Evolutionary conservation across 169 alveolate species (phyloP).

Genomic region (Eimeria sp.): DNA sequence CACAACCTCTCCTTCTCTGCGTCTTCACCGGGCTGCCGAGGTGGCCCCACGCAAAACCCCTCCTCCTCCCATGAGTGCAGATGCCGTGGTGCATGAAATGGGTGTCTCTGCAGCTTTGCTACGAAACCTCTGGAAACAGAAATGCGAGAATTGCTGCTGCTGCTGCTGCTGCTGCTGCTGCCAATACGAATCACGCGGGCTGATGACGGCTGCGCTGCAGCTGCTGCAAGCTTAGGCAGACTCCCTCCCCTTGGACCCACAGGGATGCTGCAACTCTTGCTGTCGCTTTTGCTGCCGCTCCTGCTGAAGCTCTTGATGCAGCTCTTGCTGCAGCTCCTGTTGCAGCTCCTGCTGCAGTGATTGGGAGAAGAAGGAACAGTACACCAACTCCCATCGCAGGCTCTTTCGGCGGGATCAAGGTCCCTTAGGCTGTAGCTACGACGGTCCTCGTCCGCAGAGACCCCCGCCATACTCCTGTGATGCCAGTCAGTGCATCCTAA

Average conservation of each 20-base stretch:
- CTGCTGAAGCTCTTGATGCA: background rate
- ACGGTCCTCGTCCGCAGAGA: background rate
- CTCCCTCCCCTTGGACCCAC: background rate
- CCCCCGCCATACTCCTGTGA: background rate
- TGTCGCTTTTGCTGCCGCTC: background rate
- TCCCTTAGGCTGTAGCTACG: background rate
- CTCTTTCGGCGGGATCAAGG: no score
- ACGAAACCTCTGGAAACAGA: background rate
- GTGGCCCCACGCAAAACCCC: no score
- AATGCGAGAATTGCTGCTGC: background rate
- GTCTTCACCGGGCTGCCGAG: no score
- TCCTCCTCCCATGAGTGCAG: no score
- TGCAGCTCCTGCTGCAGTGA: background rate
- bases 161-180: constrained; percentile 15
- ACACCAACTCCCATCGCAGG: background rate
- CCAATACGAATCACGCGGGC: background rate
- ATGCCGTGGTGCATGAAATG: background rate
- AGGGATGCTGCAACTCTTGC: background rate
- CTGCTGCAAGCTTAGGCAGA: background rate
- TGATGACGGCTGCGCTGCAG: background rate
- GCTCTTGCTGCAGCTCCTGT: background rate
- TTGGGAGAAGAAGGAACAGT: background rate
- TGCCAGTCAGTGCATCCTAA: background rate
- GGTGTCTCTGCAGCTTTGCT: background rate
- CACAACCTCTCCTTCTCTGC: no score